Percentiles rank a stretch among this genome's conserved stretches.
Evolutionary conservation across 2,329 filamentous ascomycete species (phyloP).

Genomic region (Rutstroemia sp.): DNA sequence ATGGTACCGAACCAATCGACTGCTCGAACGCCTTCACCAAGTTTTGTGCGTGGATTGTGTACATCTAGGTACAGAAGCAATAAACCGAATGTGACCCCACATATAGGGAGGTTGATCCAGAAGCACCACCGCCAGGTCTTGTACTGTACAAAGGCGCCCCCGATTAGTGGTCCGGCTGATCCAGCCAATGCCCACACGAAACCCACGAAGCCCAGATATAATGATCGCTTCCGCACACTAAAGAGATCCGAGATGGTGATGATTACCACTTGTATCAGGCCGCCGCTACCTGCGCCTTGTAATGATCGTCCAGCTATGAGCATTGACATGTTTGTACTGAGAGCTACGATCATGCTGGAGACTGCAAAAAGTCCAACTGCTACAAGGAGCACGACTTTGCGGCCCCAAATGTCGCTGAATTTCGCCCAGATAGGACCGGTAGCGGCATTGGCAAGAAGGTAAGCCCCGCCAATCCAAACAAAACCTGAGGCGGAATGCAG

Average conservation of each 20-base stretch:
- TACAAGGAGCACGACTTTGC: neutral
- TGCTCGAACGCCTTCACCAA: constrained; percentile 51
- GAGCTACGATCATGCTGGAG: constrained; percentile 45
- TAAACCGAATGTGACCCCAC: constrained; percentile 38
- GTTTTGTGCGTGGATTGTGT: constrained; percentile 51
- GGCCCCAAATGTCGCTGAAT: constrained; percentile 1
- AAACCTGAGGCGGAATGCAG: constrained; percentile 39
- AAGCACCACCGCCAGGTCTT: constrained; percentile 55
- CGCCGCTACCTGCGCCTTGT: constrained; percentile 58
- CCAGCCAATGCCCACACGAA: constrained; percentile 55
- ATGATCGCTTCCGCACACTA: constrained; percentile 46
- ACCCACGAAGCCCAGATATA: constrained; percentile 54
- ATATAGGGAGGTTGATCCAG: constrained; percentile 44
- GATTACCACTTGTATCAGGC: neutral
- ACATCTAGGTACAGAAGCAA: constrained; percentile 55
- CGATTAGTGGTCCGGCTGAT: constrained; percentile 52
- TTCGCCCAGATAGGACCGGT: constrained; percentile 33
- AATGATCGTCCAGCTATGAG: constrained; percentile 53
- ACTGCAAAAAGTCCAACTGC: neutral
- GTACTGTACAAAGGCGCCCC: constrained; percentile 51
- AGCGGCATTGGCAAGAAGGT: constrained; percentile 41
- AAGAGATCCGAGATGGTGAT: constrained; percentile 46
- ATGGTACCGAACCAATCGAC: constrained; percentile 53
- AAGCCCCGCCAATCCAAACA: constrained; percentile 46
- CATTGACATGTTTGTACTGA: constrained; percentile 52